Base-by-base conservation (phyloP, 2,329 filamentous ascomycete genomes). In the Fusarium marasasianum region DNA sequence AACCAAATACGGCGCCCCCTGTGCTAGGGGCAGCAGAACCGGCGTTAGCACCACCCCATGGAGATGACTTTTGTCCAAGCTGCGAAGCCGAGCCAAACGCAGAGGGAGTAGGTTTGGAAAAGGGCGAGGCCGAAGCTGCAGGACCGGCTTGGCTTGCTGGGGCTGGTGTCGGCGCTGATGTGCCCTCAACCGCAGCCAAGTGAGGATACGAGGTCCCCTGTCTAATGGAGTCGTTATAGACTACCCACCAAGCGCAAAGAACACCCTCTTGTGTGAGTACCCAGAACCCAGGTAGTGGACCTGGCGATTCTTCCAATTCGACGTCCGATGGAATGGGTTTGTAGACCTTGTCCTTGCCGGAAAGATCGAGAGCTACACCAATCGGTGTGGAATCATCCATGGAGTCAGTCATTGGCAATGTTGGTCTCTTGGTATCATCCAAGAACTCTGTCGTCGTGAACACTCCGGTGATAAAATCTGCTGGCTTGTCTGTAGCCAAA, bases 251-350 rank as follows among this genome's bases (percentile, higher is more conserved):
- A 18, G 91, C 89, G 51, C 90, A 91, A 22, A 99, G 86, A 15
- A 97, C 84, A 73, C 96, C 96, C 78, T 98, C 94, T 74, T 98
- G 92, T 69, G 97, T 98, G 22, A 99, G 86, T 37, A 94, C 88
- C 87, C 96, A 92, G 47, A 98, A 86, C 17, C 92, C 94, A 11
- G 96, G 96, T 14, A 98, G 83, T 18, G 96, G 96, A 3, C 90
- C 91, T 1, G 92, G 88, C 9, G 95, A 97, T 77, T 95, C 89
- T 38, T 93, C 89, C 53, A 97, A 90, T 78, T 97, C 92, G 71
- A 90, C 91, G 72, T 96, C 92, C 2, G 90, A 88, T 26, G 90
- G 90, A 66, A 97, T 93, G 4, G 95, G 95, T 73, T 92, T 91
- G 71, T 90, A 87, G 5, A 98, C 93, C 75, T 90, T 94, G 59